Percentiles rank a stretch among this genome's conserved stretches.
phyloP scores from a whole-genome alignment of 768 basidiomycete genomes.

The Hypholoma fasciculare region DNA sequence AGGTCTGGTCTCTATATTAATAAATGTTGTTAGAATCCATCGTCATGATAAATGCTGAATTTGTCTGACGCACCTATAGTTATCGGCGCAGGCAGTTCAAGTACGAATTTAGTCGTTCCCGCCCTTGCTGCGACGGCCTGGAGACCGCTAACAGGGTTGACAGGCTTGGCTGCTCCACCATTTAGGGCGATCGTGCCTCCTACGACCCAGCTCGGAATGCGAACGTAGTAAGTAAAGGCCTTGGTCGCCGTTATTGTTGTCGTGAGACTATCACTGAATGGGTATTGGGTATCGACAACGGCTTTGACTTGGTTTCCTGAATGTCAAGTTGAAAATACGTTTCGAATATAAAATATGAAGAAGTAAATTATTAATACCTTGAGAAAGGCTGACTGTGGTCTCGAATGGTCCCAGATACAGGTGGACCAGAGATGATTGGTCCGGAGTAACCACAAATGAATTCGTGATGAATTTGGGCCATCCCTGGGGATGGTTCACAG shows the following conservation, averaged over 20 bases:
- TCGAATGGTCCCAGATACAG: slow-evolving; percentile 50
- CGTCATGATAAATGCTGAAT: neutral
- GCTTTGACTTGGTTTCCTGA: slow-evolving; percentile 43
- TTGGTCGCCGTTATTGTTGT: slow-evolving; percentile 42
- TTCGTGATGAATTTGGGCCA: slow-evolving; percentile 57
- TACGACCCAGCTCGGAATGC: slow-evolving; percentile 52
- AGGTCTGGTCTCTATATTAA: slow-evolving; percentile 42
- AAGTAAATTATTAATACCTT: slow-evolving; percentile 29
- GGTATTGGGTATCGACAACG: slow-evolving; percentile 49
- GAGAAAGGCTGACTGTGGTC: slow-evolving; percentile 37
- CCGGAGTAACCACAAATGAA: slow-evolving; percentile 49
- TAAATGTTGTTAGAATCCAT: neutral
- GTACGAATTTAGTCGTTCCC: slow-evolving; percentile 43
- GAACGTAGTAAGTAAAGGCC: slow-evolving; percentile 46
- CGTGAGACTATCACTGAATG: slow-evolving; percentile 50
- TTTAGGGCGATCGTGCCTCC: slow-evolving; percentile 46
- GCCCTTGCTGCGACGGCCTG: slow-evolving; percentile 38
- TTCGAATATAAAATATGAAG: slow-evolving; percentile 11
- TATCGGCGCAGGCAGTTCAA: slow-evolving; percentile 48
- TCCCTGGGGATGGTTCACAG: slow-evolving; percentile 54
- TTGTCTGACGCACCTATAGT: slow-evolving; percentile 34
- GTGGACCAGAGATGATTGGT: slow-evolving; percentile 45
- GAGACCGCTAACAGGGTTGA: slow-evolving; percentile 43
- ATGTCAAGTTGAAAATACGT: slow-evolving; percentile 4
- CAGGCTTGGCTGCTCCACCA: slow-evolving; percentile 32